A percentile compares a stretch with the other conserved stretches of the same genome.
phyloP scores from a whole-genome alignment of 1,284 basidiomycete species.

The Xerocomus cyaneibrunnescens region DNA sequence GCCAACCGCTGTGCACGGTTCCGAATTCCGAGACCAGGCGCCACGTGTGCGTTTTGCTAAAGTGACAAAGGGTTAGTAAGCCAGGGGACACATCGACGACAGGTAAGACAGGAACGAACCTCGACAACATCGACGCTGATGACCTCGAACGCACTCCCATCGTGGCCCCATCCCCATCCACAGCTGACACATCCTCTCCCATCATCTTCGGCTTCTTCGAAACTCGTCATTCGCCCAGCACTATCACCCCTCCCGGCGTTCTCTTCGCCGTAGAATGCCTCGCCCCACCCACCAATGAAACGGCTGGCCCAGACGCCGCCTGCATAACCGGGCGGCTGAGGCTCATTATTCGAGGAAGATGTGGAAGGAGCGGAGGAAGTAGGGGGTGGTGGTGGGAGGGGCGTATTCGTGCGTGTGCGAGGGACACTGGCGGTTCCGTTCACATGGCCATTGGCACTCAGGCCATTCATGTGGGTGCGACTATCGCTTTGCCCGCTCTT shows the following conservation, averaged over 20 bases:
- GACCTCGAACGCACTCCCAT: slow-evolving; percentile 72
- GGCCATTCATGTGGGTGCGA: slow-evolving; percentile 14
- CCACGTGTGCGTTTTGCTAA: slow-evolving; percentile 48
- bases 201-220: slow-evolving; percentile 57
- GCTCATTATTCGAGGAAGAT: slow-evolving; percentile 24
- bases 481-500: slow-evolving; percentile 22
- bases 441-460: slow-evolving; percentile 26
- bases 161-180: slow-evolving; percentile 72
- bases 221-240: slow-evolving; percentile 28
- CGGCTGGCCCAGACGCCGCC: slow-evolving; percentile 47
- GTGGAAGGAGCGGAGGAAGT: slow-evolving; percentile 23
- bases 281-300: slow-evolving; percentile 51
- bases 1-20: slow-evolving; percentile 63
- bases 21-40: slow-evolving; percentile 47
- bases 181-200: slow-evolving; percentile 61
- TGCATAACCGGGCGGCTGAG: slow-evolving; percentile 32
- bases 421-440: slow-evolving; percentile 33
- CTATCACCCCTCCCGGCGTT: slow-evolving; percentile 26
- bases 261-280: slow-evolving; percentile 36
- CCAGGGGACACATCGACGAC: neutral
- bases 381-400: slow-evolving; percentile 27
- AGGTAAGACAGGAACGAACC: slow-evolving; percentile 42
- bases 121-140: slow-evolving; percentile 58
- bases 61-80: slow-evolving; percentile 9
- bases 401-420: slow-evolving; percentile 33